Evolutionary conservation across 108 stramenopile genomes (phyloP), one percentile per base, ranked within the genome.

Genomic region (Mayamaea pseudoterrestris): DNA sequence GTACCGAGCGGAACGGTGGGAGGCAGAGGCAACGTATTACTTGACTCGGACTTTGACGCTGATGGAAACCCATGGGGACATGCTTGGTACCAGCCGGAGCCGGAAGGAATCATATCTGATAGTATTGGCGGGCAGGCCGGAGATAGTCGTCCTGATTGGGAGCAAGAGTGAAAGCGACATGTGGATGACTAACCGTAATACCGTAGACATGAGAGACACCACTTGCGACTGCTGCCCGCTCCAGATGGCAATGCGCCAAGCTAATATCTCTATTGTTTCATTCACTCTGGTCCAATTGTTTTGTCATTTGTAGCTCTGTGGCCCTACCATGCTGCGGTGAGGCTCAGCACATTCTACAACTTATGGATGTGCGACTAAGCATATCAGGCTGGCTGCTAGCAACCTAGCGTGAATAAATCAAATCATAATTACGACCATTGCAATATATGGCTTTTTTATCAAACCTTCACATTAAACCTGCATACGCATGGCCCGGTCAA

Each of bases 61-160:
- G 35, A 78, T 41, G 72, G 78, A 6, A 63, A 70, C 27, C 57
- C 54, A 13, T 90, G 88, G 88, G 88, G 88, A n/a, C 58, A 73
- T 35, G 18, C 43, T 17, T 90, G 88, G 88, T 83, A 82, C 71
- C 78, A 65, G 29, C 73, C 72, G 26, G 73, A 73, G 30, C 67
- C 63, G 2, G 67, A 58, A 27, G n/a, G n/a, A n/a, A n/a, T n/a
- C n/a, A n/a, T 35, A 58, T 12, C 26, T 7, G 32, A 50, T 24
- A 14, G 23, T 21, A 22, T 5, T 25, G 36, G 41, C 17, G 35
- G 37, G 5, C 27, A 7, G n/a, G 11, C 21, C 27, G 61, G 65
- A 12, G 61, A 66, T 39, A 41, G 49, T 8, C 34, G 56, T 34
- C 71, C 71, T 13, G 71, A 73, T 56, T 73, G 71, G 71, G 59